A percentile compares a stretch with the other conserved stretches of the same genome.
phyloP scores from a whole-genome alignment of 306 rosid species.

The Quercus agrifolia region DNA sequence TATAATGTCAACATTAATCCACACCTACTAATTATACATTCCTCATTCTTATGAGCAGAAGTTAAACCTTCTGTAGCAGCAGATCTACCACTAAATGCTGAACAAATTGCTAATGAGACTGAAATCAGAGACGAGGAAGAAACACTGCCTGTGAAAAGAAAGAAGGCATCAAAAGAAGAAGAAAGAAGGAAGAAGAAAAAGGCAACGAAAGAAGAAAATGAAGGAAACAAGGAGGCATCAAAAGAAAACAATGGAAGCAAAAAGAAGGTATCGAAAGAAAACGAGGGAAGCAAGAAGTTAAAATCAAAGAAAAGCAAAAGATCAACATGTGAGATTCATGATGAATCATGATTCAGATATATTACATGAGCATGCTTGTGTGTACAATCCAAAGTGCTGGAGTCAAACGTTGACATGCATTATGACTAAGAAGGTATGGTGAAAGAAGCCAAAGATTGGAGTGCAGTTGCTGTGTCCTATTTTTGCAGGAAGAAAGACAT shows the following conservation, averaged over 20 bases:
- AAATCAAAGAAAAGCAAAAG: slow-evolving; percentile 45
- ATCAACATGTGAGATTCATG: slow-evolving; percentile 15
- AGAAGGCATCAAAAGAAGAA: slow-evolving; percentile 29
- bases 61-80: slow-evolving; percentile 2
- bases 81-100: slow-evolving; percentile 26
- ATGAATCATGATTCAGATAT: slow-evolving; percentile 21
- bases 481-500: background rate
- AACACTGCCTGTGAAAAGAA: slow-evolving; percentile 44
- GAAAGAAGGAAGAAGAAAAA: slow-evolving; percentile 33
- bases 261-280: slow-evolving; percentile 22
- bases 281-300: slow-evolving; percentile 27
- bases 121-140: slow-evolving; percentile 30
- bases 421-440: background rate
- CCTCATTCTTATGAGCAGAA: slow-evolving; percentile 34
- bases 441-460: background rate
- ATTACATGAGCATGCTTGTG: background rate
- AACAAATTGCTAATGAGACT: slow-evolving; percentile 24
- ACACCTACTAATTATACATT: background rate
- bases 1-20: background rate
- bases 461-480: background rate
- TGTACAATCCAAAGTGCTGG: background rate
- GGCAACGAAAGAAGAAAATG: slow-evolving; percentile 32
- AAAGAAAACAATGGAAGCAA: slow-evolving; percentile 21
- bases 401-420: background rate
- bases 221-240: slow-evolving; percentile 29